Evolutionary conservation across 305 asterid genomes (phyloP), one percentile per base, ranked within the genome.

Genomic region (Caryopteris hybrid): DNA sequence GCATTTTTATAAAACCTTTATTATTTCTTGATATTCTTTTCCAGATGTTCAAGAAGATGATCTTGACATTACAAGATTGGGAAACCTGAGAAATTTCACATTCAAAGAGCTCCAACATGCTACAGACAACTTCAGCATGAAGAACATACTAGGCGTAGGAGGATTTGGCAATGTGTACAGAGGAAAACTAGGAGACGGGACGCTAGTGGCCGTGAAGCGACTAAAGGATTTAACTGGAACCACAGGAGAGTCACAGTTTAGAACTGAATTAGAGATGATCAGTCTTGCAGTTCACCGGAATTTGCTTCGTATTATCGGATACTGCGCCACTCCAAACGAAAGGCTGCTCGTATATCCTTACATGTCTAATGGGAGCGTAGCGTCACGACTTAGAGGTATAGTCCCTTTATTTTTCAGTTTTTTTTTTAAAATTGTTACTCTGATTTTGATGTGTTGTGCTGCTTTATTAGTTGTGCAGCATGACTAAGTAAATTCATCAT

Each of bases 291-390:
- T 91, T 64, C 99, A 94, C 65, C 78, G 97, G 22, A 89, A 94
- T 81, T 71, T 94, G 80, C 99, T 94, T 31, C 85, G 93, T 3
- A 71, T 88, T n/a, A 72, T 86, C 22, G 99, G 99, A 60, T 94
- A 87, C 46, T 91, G 99, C 31, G 95, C 91, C 56, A 80, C 88
- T 13, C 80, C 88, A 0, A 84, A 48, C 22, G 98, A 94, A 56
- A 84, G 95, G 34, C 97, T 94, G 51, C 84, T 94, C 16, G 95
- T 94, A 1, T 94, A 94, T 77, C 99, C 99, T 22, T 91, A 81
- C 70, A 94, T 94, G 99, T 79, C 91, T 23, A 94, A 94, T 69
- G 99, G 99, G 47, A 94, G 99, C 27, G 93, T 89, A 34, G 97
- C 99, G 0, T 78, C 95, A 0, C 81, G 97, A 47, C 97, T 94